phyloP scores from a whole-genome alignment of 1,284 basidiomycete genomes.

The Ustilago trichophora region DNA sequence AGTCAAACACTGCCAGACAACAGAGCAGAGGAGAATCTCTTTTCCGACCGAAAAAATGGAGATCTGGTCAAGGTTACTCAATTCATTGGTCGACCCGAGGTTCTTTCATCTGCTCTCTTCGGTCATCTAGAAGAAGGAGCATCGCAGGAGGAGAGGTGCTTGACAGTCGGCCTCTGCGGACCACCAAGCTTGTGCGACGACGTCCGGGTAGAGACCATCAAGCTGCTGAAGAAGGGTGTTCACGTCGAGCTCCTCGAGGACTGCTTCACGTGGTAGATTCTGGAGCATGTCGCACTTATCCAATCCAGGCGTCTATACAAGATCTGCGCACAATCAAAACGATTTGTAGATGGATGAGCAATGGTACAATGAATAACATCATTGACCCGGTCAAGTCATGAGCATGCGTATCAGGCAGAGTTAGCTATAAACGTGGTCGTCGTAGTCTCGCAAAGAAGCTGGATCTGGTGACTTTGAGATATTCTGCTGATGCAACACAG shows the following conservation, averaged over 20 bases:
- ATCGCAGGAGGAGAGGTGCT: slow-evolving; percentile 4
- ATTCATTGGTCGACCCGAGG: slow-evolving; percentile 5
- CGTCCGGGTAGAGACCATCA: slow-evolving; percentile 25
- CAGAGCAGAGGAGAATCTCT: neutral
- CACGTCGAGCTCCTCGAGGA: slow-evolving; percentile 28
- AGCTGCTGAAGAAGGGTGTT: slow-evolving; percentile 17
- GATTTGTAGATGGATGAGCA: too few species aligned
- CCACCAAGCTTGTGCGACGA: slow-evolving; percentile 32
- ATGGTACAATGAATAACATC: too few species aligned
- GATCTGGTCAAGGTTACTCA: neutral
- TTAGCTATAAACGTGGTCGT: too few species aligned
- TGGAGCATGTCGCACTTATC: too few species aligned
- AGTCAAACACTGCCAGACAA: neutral
- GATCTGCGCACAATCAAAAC: too few species aligned
- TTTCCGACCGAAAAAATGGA: slow-evolving; percentile 2
- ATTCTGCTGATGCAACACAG: too few species aligned
- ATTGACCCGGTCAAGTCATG: too few species aligned
- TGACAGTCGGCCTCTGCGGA: slow-evolving; percentile 23
- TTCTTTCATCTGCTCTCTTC: slow-evolving; percentile 9
- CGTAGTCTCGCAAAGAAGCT: too few species aligned
- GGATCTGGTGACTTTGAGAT: too few species aligned
- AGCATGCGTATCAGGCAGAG: too few species aligned
- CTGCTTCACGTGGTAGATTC: slow-evolving; percentile 29
- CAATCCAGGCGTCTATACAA: too few species aligned
- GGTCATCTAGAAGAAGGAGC: slow-evolving; percentile 9